Evolutionary conservation across 164 flowering plant species (phyloP).

Genomic region (Platanus orientalis): DNA sequence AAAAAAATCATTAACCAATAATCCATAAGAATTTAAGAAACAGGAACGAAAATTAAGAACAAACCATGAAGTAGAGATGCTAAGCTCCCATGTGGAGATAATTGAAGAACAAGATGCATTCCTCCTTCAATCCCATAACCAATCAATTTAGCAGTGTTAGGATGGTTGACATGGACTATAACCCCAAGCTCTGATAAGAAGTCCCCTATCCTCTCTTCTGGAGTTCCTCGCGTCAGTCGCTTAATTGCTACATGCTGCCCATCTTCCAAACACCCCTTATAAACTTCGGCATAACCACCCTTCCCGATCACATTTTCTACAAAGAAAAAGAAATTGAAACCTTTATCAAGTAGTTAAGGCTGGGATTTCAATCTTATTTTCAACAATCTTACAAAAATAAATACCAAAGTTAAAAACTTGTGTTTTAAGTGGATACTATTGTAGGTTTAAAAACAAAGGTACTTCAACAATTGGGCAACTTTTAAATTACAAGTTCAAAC

Average conservation of each 20-base stretch:
- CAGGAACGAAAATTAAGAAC: conserved; percentile 14
- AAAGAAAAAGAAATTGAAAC: neutral
- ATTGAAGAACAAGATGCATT: conserved; percentile 81
- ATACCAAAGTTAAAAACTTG: too few species aligned
- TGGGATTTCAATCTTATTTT: conserved; percentile 10
- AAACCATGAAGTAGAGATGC: conserved; percentile 70
- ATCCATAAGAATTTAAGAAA: neutral
- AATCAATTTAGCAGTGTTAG: conserved; percentile 73
- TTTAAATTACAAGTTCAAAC: conserved; percentile 26
- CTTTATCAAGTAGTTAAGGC: conserved; percentile 7
- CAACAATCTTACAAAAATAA: neutral
- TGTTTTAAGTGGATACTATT: too few species aligned
- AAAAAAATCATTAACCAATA: neutral
- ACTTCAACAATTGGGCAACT: too few species aligned
- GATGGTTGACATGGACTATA: conserved; percentile 88
- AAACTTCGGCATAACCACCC: conserved; percentile 95
- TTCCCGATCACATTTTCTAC: conserved; percentile 79
- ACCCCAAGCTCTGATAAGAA: conserved; percentile 90
- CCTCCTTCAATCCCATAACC: conserved; percentile 97
- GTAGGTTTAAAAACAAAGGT: too few species aligned
- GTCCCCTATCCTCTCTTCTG: conserved; percentile 68
- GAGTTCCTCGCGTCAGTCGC: conserved; percentile 58
- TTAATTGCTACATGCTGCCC: conserved; percentile 76
- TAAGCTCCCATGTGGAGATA: conserved; percentile 88
- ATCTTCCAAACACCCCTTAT: conserved; percentile 63